These are phyloP conservation scores for Phaeosphaeria sp. DNA, from an alignment of 2,329 filamentous ascomycete species.

Conservation along the genomic window DNA sequence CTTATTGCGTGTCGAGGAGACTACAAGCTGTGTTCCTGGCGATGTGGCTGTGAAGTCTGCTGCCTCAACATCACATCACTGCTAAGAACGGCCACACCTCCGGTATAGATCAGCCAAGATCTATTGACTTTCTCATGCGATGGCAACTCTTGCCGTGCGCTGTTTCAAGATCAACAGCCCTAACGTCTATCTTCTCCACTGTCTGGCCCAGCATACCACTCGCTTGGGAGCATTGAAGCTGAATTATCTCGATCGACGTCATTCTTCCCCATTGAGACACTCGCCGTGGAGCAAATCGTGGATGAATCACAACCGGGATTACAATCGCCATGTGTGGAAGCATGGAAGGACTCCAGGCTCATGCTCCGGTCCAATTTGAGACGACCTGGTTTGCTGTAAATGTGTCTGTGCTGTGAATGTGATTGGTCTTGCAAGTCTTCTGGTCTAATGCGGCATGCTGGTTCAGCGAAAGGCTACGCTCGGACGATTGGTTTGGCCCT, in stretches of 20 bases:
- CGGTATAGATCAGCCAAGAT: constrained; percentile 33
- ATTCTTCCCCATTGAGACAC: constrained; percentile 15
- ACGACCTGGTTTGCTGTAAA: background rate
- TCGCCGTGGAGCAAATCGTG: constrained; percentile 13
- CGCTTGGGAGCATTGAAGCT: constrained; percentile 27
- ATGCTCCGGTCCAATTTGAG: background rate
- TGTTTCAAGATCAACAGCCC: constrained; percentile 29
- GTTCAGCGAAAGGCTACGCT: constrained; percentile 14
- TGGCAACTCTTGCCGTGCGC: constrained; percentile 27
- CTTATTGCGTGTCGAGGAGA: background rate
- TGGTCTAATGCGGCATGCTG: constrained; percentile 11
- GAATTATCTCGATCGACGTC: constrained; percentile 40
- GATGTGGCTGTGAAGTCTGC: constrained; percentile 4
- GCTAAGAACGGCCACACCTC: constrained; percentile 23
- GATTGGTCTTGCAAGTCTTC: background rate
- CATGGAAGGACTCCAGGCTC: background rate
- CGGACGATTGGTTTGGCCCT: constrained; percentile 14
- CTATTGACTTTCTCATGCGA: constrained; percentile 13
- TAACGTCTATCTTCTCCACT: constrained; percentile 20
- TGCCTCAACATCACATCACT: constrained; percentile 25
- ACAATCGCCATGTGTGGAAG: background rate
- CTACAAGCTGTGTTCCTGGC: background rate
- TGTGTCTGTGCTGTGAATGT: background rate
- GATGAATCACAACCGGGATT: constrained; percentile 24
- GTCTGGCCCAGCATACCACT: constrained; percentile 24